Evolutionary conservation across 2,329 filamentous ascomycete species (phyloP), one percentile per base, ranked within the genome.

Genomic region (Zymoseptoria ardabiliae): DNA sequence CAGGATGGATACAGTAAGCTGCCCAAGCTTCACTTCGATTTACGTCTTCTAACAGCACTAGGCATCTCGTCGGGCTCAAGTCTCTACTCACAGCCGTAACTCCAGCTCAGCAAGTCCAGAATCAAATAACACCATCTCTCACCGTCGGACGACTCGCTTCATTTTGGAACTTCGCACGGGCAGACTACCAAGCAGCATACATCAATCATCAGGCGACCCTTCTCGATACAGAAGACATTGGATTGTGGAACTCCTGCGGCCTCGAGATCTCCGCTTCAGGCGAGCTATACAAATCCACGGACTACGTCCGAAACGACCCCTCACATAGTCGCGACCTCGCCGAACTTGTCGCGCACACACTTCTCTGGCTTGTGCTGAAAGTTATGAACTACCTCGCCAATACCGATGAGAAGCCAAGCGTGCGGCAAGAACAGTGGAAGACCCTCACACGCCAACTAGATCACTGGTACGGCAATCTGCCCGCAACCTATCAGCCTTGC

Each of bases 131-230:
- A 5, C 76, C 74, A 8, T 74, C 74, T 17, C 77, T 81, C 2
- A 83, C 81, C 0, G 80, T 81, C 62, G 82, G 78, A n/a, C 77
- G 82, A 8, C 79, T 76, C 68, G 83, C 84, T 13, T 84, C 82
- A 0, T 87, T 87, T 67, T 87, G 85, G 85, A 86, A 86, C 65
- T 85, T 87, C 71, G 85, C 84, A n/a, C 76, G 84, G 54, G 69
- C 69, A 22, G 70, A 72, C 58, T 71, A 71, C 30, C 69, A 71
- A 60, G 69, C 70, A 23, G 68, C 64, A 75, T 79, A 81, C 63
- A 81, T 85, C 65, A 85, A 85, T 62, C 80, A 84, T 64, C 78
- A 78, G 30, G 78, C 81, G 51, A 86, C 84, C 2, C 78, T 84
- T 35, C 75, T 87, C 9, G 82, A 87, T 61, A 81, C 85, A 0